Conservation (phyloP, 2,329 filamentous ascomycete species). For the Fusarium euwallaceae region DNA sequence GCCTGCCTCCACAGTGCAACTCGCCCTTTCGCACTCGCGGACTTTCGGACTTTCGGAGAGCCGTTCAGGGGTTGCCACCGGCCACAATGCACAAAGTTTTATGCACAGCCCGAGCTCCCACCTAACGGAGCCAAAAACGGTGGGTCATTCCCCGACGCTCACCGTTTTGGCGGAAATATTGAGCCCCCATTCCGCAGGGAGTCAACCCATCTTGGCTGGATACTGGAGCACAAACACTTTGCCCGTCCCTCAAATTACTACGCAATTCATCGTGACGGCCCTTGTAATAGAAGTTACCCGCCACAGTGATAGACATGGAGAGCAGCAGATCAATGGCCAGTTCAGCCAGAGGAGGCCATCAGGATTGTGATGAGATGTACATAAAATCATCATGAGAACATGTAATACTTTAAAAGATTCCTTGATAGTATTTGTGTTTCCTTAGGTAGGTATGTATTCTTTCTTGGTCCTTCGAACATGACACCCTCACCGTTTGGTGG, state of each 20-base stretch:
- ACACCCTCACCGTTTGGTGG: conserved; percentile 7
- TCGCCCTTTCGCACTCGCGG: not conserved
- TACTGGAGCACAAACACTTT: not conserved
- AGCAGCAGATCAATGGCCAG: not conserved
- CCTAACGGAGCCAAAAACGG: not conserved
- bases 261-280: not conserved
- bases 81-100: conserved; percentile 1
- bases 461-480: not conserved
- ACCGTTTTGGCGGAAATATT: conserved; percentile 8
- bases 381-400: not conserved
- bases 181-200: conserved; percentile 7
- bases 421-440: not conserved
- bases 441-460: not conserved
- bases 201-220: not conserved
- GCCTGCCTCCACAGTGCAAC: not conserved
- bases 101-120: not conserved
- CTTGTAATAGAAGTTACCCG: not conserved
- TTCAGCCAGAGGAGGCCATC: not conserved
- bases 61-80: not conserved
- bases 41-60: not conserved
- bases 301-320: not conserved
- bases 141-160: not conserved
- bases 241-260: not conserved
- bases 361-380: not conserved
- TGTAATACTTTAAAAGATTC: not conserved